Evolutionary conservation across 1,139 yeast species (phyloP), one percentile per base, ranked within the genome.

Genomic region (Zhuliangozyma parablackwelliae): DNA sequence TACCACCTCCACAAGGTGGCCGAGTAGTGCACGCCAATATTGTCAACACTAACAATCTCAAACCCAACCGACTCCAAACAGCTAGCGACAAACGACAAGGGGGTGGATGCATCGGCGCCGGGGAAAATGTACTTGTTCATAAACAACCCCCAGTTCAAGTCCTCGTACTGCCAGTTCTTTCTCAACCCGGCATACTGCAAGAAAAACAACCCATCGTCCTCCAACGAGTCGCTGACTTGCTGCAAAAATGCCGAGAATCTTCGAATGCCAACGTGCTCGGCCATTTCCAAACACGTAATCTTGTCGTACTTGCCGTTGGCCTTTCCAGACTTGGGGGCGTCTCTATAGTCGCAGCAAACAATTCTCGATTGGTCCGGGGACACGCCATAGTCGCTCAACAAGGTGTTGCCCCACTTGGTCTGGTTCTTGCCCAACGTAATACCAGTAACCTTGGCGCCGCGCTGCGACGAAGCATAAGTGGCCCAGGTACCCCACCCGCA

Each of bases 401-500:
- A 80, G 36, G 66, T 68, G 53, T 80, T 88, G 57, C 96, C 96
- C 88, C 92, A 88, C 51, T 80, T 77, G 50, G 96, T 88, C 69
- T 88, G 96, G 69, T 89, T 88, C 57, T 74, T 81, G 56, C 96
- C 96, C 45, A 88, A 73, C 31, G 96, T 88, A 51, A 89, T 70
- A 65, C 96, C 96, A 39, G 96, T 88, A 40, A 86, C 95, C 38
- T 75, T 65, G 35, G 96, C 96, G 39, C 92, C 95, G 52, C 82
- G 81, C 59, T 83, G 82, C 47, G 82, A 75, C 3, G 95, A 85
- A 29, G 95, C 90, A 61, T 69, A 87, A 30, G 94, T 74, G 35
- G 95, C 88, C 61, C 90, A 75, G 40, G 96, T 85, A 58, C 97
- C 97, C 97, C 97, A 88, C 48, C 97, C 96, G 66, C 96, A 88